Conservation (phyloP, 2,329 filamentous ascomycete genomes). For the Aspergillus nomiae region DNA sequence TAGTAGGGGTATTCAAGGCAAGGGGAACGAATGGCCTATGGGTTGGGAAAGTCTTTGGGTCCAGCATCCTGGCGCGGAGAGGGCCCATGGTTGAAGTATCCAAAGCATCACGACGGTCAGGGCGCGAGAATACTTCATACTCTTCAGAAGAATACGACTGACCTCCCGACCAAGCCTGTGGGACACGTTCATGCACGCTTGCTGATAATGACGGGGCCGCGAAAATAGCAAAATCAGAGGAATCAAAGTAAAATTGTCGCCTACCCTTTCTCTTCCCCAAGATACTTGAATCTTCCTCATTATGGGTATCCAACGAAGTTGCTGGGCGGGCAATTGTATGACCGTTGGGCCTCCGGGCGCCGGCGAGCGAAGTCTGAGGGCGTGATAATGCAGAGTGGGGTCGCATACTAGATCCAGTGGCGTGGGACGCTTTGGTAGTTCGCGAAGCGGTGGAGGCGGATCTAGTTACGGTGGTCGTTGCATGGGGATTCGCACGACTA, state of each 20-base stretch:
- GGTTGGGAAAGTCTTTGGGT: conserved; percentile 10
- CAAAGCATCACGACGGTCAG: conserved; percentile 12
- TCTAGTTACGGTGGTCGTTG: conserved; percentile 41
- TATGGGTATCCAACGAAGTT: conserved; percentile 46
- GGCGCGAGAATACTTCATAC: neutral
- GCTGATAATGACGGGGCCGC: conserved; percentile 14
- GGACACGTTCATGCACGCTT: conserved; percentile 4
- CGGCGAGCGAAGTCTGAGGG: conserved; percentile 56
- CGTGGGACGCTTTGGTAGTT: conserved; percentile 53
- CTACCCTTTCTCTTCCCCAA: conserved; percentile 57
- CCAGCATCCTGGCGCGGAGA: conserved; percentile 15
- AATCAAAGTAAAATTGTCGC: conserved; percentile 39
- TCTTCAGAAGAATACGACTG: neutral
- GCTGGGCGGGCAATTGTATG: conserved; percentile 44
- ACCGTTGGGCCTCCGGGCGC: conserved; percentile 51
- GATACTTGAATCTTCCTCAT: conserved; percentile 39
- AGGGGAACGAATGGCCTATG: conserved; percentile 16
- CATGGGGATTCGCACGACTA: conserved; percentile 39
- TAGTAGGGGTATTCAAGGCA: conserved; percentile 20
- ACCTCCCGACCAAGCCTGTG: neutral
- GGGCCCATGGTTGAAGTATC: conserved; percentile 9
- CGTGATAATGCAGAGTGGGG: conserved; percentile 49
- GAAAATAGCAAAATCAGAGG: conserved; percentile 24
- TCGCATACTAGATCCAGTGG: conserved; percentile 57
- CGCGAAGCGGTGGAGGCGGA: conserved; percentile 47